phyloP scores from a whole-genome alignment of 2,329 filamentous ascomycete genomes.

The Kalaharituber pfeilii region DNA sequence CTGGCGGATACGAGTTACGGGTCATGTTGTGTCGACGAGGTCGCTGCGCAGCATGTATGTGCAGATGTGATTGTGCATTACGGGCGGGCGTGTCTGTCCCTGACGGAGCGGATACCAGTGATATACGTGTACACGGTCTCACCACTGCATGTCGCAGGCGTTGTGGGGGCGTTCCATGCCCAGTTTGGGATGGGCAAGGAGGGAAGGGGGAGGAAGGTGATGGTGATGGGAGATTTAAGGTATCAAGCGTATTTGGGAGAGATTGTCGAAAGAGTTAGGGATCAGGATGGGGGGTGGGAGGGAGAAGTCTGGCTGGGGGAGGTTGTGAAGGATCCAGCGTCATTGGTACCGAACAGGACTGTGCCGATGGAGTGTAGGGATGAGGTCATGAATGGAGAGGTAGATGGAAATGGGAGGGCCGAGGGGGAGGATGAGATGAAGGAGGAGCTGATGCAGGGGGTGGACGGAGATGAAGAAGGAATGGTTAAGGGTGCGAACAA shows the following conservation, averaged over 20 bases:
- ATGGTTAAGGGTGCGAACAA: constrained; percentile 25
- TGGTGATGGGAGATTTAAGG: constrained; percentile 79
- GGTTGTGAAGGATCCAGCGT: constrained; percentile 61
- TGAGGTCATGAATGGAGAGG: constrained; percentile 11
- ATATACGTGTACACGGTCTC: constrained; percentile 41
- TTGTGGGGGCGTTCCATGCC: constrained; percentile 44
- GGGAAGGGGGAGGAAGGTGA: constrained; percentile 44
- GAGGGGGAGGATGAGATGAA: constrained; percentile 21
- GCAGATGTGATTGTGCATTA: constrained; percentile 91
- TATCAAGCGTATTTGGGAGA: constrained; percentile 56
- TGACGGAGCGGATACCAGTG: constrained; percentile 27
- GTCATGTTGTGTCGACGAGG: constrained; percentile 90
- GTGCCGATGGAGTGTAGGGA: constrained; percentile 33
- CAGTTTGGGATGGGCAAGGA: constrained; percentile 36
- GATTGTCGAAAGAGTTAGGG: constrained; percentile 38
- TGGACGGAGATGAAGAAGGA: not conserved
- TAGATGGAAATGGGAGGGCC: not conserved
- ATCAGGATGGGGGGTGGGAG: constrained; percentile 51
- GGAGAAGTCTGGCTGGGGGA: constrained; percentile 48
- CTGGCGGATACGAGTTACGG: constrained; percentile 93
- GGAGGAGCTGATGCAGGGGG: constrained; percentile 10
- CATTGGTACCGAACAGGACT: constrained; percentile 66
- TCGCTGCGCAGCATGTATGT: constrained; percentile 82
- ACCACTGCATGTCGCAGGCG: constrained; percentile 43
- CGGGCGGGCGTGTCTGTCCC: constrained; percentile 77